phyloP scores from a whole-genome alignment of 2,329 filamentous ascomycete genomes.

The Tolypocladium amazonense region DNA sequence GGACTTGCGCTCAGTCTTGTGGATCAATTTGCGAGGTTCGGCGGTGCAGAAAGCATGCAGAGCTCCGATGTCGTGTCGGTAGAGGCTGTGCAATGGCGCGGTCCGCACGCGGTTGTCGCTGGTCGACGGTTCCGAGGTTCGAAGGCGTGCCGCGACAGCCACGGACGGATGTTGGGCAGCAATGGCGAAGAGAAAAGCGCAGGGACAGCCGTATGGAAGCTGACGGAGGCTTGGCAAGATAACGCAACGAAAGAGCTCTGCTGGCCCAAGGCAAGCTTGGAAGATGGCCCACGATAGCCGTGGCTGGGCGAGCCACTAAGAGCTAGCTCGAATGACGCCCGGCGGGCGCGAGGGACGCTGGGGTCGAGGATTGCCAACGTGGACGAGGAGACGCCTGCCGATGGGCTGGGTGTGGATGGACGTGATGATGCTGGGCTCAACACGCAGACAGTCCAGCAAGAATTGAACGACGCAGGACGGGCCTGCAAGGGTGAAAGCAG shows the following conservation, averaged over 20 bases:
- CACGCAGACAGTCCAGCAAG: background rate
- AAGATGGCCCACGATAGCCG: background rate
- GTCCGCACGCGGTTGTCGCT: background rate
- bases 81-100: background rate
- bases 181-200: background rate
- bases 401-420: background rate
- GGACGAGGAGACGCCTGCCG: background rate
- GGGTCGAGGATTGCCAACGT: background rate
- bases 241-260: background rate
- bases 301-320: slow-evolving; percentile 1
- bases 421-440: background rate
- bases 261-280: background rate
- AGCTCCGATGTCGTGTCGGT: background rate
- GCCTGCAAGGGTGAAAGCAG: background rate
- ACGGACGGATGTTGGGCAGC: background rate
- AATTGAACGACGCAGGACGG: background rate
- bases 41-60: slow-evolving; percentile 5
- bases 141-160: background rate
- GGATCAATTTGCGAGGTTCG: slow-evolving; percentile 4
- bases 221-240: background rate
- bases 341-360: background rate
- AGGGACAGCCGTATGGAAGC: background rate
- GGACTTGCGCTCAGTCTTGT: background rate
- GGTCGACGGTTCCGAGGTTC: background rate
- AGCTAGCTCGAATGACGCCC: background rate